Evolutionary conservation across 1,284 basidiomycete species (phyloP).

Genomic region (Taiwanofungus camphoratus): DNA sequence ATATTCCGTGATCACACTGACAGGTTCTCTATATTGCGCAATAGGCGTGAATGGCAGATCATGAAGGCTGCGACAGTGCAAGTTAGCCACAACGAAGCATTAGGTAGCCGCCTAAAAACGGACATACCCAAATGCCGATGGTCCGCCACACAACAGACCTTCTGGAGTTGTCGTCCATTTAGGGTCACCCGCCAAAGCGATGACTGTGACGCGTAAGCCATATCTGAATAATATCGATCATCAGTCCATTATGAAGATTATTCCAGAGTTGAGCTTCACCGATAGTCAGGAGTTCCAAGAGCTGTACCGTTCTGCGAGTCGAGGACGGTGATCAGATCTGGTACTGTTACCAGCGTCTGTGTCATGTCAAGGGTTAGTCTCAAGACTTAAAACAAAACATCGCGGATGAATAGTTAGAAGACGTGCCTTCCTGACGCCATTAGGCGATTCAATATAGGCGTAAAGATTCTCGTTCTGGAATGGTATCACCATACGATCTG

Average conservation of each 20-base stretch:
- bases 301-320: constrained; percentile 50
- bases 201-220: constrained; percentile 49
- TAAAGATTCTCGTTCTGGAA: constrained; percentile 58
- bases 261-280: constrained; percentile 15
- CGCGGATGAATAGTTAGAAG: background rate
- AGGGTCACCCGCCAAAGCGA: constrained; percentile 51
- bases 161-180: constrained; percentile 48
- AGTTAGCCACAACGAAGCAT: background rate
- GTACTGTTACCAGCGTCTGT: constrained; percentile 42
- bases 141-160: constrained; percentile 49
- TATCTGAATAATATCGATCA: constrained; percentile 33
- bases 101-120: background rate
- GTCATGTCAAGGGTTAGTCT: constrained; percentile 1
- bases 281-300: constrained; percentile 43
- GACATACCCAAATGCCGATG: constrained; percentile 30
- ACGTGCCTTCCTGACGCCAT: constrained; percentile 26
- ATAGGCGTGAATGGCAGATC: constrained; percentile 25
- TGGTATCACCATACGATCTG: constrained; percentile 34
- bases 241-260: background rate
- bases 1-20: constrained; percentile 25
- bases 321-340: constrained; percentile 52
- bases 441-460: constrained; percentile 35
- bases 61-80: constrained; percentile 15
- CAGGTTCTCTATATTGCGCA: constrained; percentile 24
- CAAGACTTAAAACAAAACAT: background rate